phyloP scores from a whole-genome alignment of 768 basidiomycete genomes.

The Tricholoma bakamatsutake region DNA sequence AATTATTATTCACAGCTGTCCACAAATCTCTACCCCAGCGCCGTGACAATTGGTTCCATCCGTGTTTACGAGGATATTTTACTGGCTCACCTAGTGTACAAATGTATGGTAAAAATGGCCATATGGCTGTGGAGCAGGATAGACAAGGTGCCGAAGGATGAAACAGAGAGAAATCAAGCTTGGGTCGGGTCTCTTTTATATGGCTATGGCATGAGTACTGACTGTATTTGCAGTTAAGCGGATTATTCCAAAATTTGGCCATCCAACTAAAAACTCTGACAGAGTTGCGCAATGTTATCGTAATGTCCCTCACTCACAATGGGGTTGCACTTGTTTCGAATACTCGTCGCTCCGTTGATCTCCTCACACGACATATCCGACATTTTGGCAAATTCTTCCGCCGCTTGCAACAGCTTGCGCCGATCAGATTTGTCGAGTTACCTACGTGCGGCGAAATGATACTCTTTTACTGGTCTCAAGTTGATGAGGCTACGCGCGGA shows the following conservation, averaged over 20 bases:
- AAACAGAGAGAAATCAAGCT: conserved; percentile 35
- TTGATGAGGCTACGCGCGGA: conserved; percentile 61
- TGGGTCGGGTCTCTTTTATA: conserved; percentile 39
- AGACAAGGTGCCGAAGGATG: conserved; percentile 36
- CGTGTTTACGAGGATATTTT: conserved; percentile 34
- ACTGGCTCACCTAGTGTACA: conserved; percentile 67
- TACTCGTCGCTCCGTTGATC: conserved; percentile 40
- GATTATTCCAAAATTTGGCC: conserved; percentile 56
- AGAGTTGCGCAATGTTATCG: conserved; percentile 50
- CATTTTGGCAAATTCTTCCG: conserved; percentile 79
- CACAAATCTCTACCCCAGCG: conserved; percentile 29
- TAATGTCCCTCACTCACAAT: conserved; percentile 35
- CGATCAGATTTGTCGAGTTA: conserved; percentile 53
- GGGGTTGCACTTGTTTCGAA: conserved; percentile 29
- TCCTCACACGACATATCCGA: conserved; percentile 63
- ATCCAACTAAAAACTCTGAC: conserved; percentile 50
- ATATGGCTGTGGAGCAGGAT: conserved; percentile 65
- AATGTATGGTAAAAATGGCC: conserved; percentile 65
- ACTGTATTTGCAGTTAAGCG: conserved; percentile 40
- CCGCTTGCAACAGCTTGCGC: conserved; percentile 58
- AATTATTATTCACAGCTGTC: conserved; percentile 57
- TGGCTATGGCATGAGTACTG: not conserved
- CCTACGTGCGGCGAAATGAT: conserved; percentile 63
- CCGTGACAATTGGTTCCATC: conserved; percentile 35
- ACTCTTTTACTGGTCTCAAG: conserved; percentile 77